phyloP scores from a whole-genome alignment of 352 stramenopile species.

The Poterioochromonas sp. region DNA sequence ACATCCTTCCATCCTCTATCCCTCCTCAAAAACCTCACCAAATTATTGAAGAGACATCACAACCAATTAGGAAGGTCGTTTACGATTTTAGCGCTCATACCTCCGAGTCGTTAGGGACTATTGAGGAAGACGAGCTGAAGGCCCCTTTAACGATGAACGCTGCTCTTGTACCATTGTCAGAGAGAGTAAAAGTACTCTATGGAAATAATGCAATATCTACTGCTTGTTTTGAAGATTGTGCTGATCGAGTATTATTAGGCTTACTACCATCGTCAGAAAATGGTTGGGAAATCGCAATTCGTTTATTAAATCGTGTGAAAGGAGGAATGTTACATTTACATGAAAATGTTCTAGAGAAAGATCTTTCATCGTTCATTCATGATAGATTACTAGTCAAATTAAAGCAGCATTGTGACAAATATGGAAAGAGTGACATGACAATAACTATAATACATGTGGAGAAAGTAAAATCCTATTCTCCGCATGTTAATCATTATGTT shows the following conservation, averaged over 20 bases:
- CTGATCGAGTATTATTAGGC: slow-evolving; percentile 78
- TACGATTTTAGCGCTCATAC: no score
- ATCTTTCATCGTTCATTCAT: slow-evolving; percentile 41
- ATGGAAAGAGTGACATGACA: slow-evolving; percentile 27
- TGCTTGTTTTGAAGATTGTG: slow-evolving; percentile 54
- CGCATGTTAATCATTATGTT: slow-evolving; percentile 74
- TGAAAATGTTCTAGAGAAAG: slow-evolving; percentile 71
- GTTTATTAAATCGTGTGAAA: slow-evolving; percentile 55
- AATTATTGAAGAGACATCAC: no score
- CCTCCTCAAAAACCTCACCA: no score
- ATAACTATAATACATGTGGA: slow-evolving; percentile 72
- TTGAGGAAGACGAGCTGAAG: slow-evolving; percentile 69
- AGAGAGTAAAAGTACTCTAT: not conserved
- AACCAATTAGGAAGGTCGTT: no score
- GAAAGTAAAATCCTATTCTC: slow-evolving; percentile 79
- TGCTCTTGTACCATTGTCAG: not conserved
- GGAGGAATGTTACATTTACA: slow-evolving; percentile 79
- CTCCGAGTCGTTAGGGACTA: no score
- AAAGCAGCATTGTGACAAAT: not conserved
- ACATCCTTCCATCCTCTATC: slow-evolving; percentile 65
- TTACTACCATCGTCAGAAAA: slow-evolving; percentile 76
- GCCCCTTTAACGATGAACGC: slow-evolving; percentile 42
- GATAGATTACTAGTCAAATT: not conserved
- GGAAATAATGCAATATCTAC: slow-evolving; percentile 41
- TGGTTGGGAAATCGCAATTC: slow-evolving; percentile 68